A percentile compares a stretch with the other conserved stretches of the same genome.
Evolutionary conservation across 1,284 basidiomycete genomes (phyloP).

Genomic region (Marasmius oreades): DNA sequence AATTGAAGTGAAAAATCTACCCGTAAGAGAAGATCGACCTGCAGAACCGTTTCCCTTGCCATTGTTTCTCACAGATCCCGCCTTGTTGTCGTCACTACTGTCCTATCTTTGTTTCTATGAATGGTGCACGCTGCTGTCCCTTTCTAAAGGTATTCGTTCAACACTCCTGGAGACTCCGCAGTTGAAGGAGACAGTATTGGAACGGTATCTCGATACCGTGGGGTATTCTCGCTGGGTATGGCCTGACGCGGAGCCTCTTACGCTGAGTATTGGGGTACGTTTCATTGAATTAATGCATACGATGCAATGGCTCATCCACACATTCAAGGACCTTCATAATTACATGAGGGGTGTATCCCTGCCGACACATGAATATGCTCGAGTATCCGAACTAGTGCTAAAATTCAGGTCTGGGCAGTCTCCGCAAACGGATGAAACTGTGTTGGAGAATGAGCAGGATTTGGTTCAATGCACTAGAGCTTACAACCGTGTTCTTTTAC

Average conservation of each 20-base stretch:
- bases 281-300: neutral
- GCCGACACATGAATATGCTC: slow-evolving; percentile 66
- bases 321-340: slow-evolving; percentile 60
- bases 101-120: slow-evolving; percentile 59
- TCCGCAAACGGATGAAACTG: slow-evolving; percentile 32
- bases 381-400: slow-evolving; percentile 52
- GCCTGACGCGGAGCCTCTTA: slow-evolving; percentile 56
- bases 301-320: neutral
- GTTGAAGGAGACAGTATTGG: slow-evolving; percentile 60
- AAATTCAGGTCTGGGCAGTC: slow-evolving; percentile 40
- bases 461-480: slow-evolving; percentile 60
- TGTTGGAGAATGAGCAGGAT: slow-evolving; percentile 39
- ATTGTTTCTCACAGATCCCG: slow-evolving; percentile 45
- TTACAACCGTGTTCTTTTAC: slow-evolving; percentile 71
- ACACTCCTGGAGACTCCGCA: slow-evolving; percentile 44
- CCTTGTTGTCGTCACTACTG: slow-evolving; percentile 50
- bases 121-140: slow-evolving; percentile 56
- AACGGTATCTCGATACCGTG: slow-evolving; percentile 61
- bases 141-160: slow-evolving; percentile 49
- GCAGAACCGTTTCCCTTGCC: slow-evolving; percentile 39
- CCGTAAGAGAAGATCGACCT: slow-evolving; percentile 26
- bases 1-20: slow-evolving; percentile 2
- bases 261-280: slow-evolving; percentile 47
- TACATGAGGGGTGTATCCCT: slow-evolving; percentile 77
- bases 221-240: slow-evolving; percentile 68